Conservation (phyloP, 139 green algal species). For the Micractinium conductrix region DNA sequence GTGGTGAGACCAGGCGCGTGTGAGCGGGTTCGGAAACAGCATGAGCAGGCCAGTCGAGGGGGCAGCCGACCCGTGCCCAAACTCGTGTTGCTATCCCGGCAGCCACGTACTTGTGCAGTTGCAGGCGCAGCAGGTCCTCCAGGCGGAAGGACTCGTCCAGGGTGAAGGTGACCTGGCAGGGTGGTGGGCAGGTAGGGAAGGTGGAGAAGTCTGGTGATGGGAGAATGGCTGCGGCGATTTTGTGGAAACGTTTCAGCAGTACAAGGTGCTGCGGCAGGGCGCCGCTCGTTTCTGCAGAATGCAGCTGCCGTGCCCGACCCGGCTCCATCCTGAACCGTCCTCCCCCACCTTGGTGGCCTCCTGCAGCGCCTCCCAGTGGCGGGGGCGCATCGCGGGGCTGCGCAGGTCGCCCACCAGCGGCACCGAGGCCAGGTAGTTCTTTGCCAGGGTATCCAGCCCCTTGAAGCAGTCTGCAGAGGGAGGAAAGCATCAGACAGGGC, state of each 20-base stretch:
- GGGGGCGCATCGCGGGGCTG: slow-evolving; percentile 88
- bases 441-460: slow-evolving; percentile 78
- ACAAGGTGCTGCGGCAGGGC: too few relatives aligned
- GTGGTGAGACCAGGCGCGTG: too few relatives aligned
- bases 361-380: slow-evolving; percentile 88
- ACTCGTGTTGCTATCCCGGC: too few relatives aligned
- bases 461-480: slow-evolving; percentile 70
- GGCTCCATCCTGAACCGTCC: background rate
- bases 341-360: slow-evolving; percentile 40
- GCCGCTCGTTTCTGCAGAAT: too few relatives aligned
- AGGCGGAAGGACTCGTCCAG: slow-evolving; percentile 88
- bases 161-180: slow-evolving; percentile 47
- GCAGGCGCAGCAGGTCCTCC: slow-evolving; percentile 81
- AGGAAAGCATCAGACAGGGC: background rate
- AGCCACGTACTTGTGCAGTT: slow-evolving; percentile 94
- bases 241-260: too few relatives aligned
- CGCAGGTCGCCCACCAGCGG: slow-evolving; percentile 89
- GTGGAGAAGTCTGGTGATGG: too few relatives aligned
- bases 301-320: background rate
- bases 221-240: too few relatives aligned
- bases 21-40: too few relatives aligned
- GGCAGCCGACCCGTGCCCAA: too few relatives aligned
- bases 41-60: too few relatives aligned
- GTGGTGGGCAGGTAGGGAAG: too few relatives aligned
- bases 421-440: slow-evolving; percentile 85